Evolutionary conservation across 495 filamentous ascomycete species (phyloP).

Genomic region (Lasiosphaeria ovina): DNA sequence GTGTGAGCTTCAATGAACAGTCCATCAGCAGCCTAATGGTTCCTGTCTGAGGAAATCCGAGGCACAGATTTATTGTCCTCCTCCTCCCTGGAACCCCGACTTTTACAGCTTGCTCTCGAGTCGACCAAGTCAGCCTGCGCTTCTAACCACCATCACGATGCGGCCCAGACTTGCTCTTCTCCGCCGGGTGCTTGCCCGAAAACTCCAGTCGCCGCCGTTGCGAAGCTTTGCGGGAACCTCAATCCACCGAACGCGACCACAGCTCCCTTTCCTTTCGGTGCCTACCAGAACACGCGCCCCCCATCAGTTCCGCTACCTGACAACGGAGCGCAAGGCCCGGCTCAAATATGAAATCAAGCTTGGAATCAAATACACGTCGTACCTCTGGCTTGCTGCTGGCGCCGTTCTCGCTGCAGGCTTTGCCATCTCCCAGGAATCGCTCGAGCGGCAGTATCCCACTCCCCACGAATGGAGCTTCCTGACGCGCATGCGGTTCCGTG

Average conservation of each 20-base stretch:
- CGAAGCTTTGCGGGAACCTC: no score
- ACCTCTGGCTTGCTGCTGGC: constrained; percentile 54
- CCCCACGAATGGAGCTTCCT: constrained; percentile 71
- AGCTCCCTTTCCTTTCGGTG: constrained; percentile 71
- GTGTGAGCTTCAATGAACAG: no score
- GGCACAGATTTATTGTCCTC: no score
- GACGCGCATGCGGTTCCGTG: constrained; percentile 59
- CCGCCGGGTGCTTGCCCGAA: no score
- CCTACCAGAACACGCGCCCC: constrained; percentile 39
- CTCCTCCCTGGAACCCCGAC: no score
- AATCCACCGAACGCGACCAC: constrained; percentile 53
- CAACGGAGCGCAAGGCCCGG: constrained; percentile 69
- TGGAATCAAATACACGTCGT: constrained; percentile 57
- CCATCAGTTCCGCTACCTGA: constrained; percentile 66
- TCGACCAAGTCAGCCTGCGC: no score
- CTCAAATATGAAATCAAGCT: constrained; percentile 62
- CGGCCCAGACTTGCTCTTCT: no score
- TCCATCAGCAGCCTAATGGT: no score
- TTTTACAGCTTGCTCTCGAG: no score
- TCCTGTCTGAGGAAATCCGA: no score
- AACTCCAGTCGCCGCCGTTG: no score
- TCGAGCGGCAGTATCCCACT: constrained; percentile 71
- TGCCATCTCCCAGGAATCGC: constrained; percentile 62
- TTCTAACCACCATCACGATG: no score
- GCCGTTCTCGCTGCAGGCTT: constrained; percentile 53